Conservation (phyloP, 139 green algal species). For the Auxenochlorella protothecoides region DNA sequence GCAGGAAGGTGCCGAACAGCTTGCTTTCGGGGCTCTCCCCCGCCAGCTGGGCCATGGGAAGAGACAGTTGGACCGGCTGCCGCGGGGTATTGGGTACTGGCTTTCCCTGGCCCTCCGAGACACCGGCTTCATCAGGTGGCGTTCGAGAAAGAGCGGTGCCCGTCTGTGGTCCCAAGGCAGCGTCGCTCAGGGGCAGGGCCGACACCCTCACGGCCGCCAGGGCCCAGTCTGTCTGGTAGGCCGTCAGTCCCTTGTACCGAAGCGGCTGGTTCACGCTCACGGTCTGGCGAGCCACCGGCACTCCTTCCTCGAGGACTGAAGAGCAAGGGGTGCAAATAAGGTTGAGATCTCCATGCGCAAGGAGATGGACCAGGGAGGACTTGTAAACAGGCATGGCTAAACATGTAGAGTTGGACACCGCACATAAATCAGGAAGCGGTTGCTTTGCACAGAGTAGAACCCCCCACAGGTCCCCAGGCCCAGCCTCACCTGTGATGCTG, state of each 20-base stretch:
- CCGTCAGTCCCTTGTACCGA: conserved; percentile 51
- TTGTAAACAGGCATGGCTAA: no score
- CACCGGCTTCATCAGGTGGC: no score
- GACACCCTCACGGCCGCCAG: conserved; percentile 66
- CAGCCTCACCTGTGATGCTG: conserved; percentile 44
- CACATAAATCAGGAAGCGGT: no score
- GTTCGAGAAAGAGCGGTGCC: no score
- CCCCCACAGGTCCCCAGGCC: neutral
- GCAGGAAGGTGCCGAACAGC: conserved; percentile 71
- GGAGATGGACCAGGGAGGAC: no score
- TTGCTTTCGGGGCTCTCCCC: conserved; percentile 32
- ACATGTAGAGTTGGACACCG: no score
- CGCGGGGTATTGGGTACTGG: neutral
- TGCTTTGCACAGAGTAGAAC: no score
- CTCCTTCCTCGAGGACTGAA: conserved; percentile 3
- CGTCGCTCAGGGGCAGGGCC: conserved; percentile 1
- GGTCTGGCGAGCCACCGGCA: conserved; percentile 11
- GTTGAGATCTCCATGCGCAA: no score
- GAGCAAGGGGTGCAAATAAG: neutral
- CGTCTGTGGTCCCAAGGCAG: no score
- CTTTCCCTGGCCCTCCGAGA: no score
- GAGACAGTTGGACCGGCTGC: conserved; percentile 32
- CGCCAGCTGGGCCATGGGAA: conserved; percentile 78
- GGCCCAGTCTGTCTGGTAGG: conserved; percentile 88
- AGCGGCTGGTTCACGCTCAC: conserved; percentile 93